Evolutionary conservation across 1,284 basidiomycete species (phyloP).

Genomic region (Ustilago loliicola): DNA sequence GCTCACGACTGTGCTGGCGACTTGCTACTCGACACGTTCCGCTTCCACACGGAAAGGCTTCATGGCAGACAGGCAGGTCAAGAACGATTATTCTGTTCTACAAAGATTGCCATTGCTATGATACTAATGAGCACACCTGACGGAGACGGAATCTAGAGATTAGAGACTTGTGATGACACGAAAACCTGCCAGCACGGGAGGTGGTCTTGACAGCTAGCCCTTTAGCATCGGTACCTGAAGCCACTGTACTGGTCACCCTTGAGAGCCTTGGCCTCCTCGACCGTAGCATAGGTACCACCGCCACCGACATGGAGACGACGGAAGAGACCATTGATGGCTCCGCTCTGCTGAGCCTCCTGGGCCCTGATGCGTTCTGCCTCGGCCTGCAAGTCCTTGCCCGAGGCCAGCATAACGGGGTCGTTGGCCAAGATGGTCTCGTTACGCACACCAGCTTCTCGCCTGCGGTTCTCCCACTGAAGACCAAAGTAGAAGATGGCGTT

Average conservation of each 20-base stretch:
- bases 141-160: neutral
- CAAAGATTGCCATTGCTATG: too few species aligned
- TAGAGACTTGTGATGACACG: too few species aligned
- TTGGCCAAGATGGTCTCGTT: constrained; percentile 76
- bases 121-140: too few species aligned
- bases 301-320: constrained; percentile 34
- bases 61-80: too few species aligned
- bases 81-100: too few species aligned
- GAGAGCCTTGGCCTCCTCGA: constrained; percentile 47
- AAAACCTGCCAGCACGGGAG: too few species aligned
- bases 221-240: constrained; percentile 31
- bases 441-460: constrained; percentile 77
- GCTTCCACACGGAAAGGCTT: too few species aligned
- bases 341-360: constrained; percentile 26
- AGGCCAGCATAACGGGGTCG: constrained; percentile 24
- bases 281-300: constrained; percentile 58
- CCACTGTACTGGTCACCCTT: constrained; percentile 56
- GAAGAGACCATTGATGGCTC: constrained; percentile 25
- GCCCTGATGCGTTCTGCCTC: constrained; percentile 37
- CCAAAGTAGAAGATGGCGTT: constrained; percentile 74
- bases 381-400: constrained; percentile 34
- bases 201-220: too few species aligned
- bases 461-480: constrained; percentile 77
- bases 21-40: too few species aligned
- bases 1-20: too few species aligned